Base-by-base conservation (phyloP, 2,329 filamentous ascomycete genomes). In the Paecilomyces formosus region DNA sequence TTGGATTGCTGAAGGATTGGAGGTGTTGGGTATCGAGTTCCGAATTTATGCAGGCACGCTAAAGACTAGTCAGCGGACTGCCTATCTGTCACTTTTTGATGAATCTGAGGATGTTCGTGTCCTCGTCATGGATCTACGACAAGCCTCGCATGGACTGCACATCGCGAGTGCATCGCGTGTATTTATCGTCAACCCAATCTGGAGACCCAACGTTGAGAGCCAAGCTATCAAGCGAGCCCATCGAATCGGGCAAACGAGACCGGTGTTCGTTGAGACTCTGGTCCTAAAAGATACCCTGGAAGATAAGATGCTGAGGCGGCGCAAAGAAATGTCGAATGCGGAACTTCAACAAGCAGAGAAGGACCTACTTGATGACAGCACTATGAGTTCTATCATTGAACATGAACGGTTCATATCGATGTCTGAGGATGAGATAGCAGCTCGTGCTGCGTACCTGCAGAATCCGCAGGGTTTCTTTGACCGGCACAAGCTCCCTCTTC, bases 181-280 rank as follows among this genome's bases (percentile, higher is more conserved):
- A 9, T 95, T 92, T 73, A 97, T 97, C 62, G 82, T 96, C 57
- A 93, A 88, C 62, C 92, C 93, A 0, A 90, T 96, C 12, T 88
- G 94, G 70, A 89, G 92, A 56, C 91, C 91, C 0, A 79, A 89
- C 62, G 82, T 96, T 0, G 90, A 96, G 71, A 91, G 89, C 1
- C 93, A 97, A 72, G 93, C 93, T 0, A 90, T 97, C 62, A 96
- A 95, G 60, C 87, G 93, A 68, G 91, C 89, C 0, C 88, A 95
- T 64, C 83, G 93, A 12, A 95, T 97, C 65, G 92, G 91, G 11
- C 92, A 97, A 71, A 86, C 77, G 0, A 87, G 84, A 60, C 84
- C 86, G 0, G 92, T 97, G 0, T 85, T 85, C 8, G 92, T 96
- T 0, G 91, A 97, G 75, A 97, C 92, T 0, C 76, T 97, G 1